These are phyloP conservation scores for Lepidium aucheri DNA, from an alignment of 345 rosid species.

Conservation along the genomic window DNA sequence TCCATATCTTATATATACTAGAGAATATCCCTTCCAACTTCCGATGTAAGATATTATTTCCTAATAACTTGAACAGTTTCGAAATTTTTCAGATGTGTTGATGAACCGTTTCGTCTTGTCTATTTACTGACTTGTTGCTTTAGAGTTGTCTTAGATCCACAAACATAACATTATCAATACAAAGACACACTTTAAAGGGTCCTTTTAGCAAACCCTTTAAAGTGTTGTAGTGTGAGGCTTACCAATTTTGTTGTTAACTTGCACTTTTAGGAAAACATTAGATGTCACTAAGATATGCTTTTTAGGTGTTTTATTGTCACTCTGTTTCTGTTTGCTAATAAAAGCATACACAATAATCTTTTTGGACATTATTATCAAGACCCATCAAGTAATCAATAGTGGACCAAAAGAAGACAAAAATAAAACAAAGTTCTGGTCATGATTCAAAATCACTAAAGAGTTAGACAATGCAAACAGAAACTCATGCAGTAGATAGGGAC, in stretches of 20 bases:
- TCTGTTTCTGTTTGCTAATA: neutral
- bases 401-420: neutral
- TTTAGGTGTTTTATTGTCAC: neutral
- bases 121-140: neutral
- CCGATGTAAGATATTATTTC: no score
- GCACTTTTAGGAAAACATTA: neutral
- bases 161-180: neutral
- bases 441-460: neutral
- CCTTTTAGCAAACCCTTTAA: neutral
- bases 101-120: neutral
- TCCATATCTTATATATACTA: no score
- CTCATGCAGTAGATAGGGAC: neutral
- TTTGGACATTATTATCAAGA: neutral
- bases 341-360: neutral
- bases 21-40: no score
- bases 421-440: neutral
- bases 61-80: neutral
- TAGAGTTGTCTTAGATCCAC: neutral
- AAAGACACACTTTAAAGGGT: neutral
- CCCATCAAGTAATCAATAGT: neutral
- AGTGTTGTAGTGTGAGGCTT: neutral
- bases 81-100: neutral
- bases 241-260: neutral
- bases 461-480: conserved; percentile 1
- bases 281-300: neutral